These are phyloP conservation scores for Paraphysoderma sedebokerense DNA, from an alignment of 371 early-diverging fungal species.

Conservation along the genomic window DNA sequence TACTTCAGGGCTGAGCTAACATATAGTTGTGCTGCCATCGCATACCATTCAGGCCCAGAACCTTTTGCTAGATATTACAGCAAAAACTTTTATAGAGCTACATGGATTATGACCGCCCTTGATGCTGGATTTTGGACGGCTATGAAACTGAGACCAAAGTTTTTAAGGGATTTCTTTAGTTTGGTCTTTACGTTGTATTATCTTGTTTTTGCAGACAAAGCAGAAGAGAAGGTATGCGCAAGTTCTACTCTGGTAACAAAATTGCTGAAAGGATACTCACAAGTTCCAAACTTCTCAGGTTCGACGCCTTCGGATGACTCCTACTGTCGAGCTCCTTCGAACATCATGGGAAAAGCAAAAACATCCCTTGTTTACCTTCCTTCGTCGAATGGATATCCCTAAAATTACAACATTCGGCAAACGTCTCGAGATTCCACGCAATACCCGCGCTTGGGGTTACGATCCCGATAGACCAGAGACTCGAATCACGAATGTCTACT, in stretches of 20 bases:
- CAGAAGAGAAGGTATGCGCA: conserved; percentile 68
- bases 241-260: background rate
- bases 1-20: conserved; percentile 2
- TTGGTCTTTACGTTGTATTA: conserved; percentile 64
- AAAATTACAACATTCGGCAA: conserved; percentile 24
- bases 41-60: background rate
- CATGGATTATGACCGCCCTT: conserved; percentile 75
- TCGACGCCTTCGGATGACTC: conserved; percentile 49
- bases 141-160: conserved; percentile 54
- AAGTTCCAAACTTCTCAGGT: conserved; percentile 10
- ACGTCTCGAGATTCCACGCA: conserved; percentile 30
- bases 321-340: conserved; percentile 76
- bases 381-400: conserved; percentile 31
- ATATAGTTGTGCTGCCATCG: background rate
- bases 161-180: conserved; percentile 53
- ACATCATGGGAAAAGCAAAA: conserved; percentile 74
- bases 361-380: conserved; percentile 41
- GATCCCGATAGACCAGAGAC: background rate
- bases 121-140: conserved; percentile 94
- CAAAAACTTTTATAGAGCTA: conserved; percentile 76
- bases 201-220: conserved; percentile 67
- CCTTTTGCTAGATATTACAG: conserved; percentile 49
- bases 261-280: background rate
- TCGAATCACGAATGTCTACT: conserved; percentile 12
- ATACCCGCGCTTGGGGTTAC: background rate